Base-by-base conservation (phyloP, 139 green algal species). In the Chlamydomonas incerta region DNA sequence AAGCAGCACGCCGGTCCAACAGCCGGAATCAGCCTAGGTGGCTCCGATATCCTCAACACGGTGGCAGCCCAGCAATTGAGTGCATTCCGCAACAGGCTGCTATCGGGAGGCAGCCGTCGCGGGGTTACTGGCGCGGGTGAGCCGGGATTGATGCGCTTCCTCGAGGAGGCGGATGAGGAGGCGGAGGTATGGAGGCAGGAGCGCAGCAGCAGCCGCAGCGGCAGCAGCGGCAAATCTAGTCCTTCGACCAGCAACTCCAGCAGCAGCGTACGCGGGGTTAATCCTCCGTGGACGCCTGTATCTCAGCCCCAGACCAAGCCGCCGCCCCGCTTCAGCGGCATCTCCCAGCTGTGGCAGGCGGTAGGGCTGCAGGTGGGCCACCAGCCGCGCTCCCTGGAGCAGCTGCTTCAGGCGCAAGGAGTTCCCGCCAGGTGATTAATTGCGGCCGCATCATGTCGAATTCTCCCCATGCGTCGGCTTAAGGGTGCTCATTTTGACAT, bases 291-390 rank as follows among this genome's bases (percentile, higher is more conserved):
- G 41, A 8, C 41, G 41, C 6, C 41, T 50, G 41, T 50, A 8
- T 8, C 41, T 50, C 41, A 50, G 41, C 41, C 41, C 41, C 41
- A 5, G 5, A 50, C 41, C 23, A 3, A 35, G 72, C 47, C 28
- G 3, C 11, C 9, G 50, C 73, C 9, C 33, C 50, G 28, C 23
- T 82, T 72, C 74, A 71, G 74, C 58, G 74, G 74, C 13, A 41
- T 82, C 1, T 34, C 58, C 26, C 58, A 82, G 74, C 57, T 82
- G 55, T 82, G 74, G 74, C 31, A 28, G 14, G 74, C 28, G 3
- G 58, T 82, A 9, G 74, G 74, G 18, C 37, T 82, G 1, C 33
- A 58, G 0, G 74, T 82, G 13, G 74, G 74, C 57, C 58, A 34
- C 24, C 74, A 28, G 33, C 74, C 74, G 74, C 74, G 21, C n/a